A percentile compares a stretch with the other conserved stretches of the same genome.
These are phyloP conservation scores for Phytophthora sojae DNA, from an alignment of 352 stramenopile genomes.

Conservation along the genomic window DNA sequence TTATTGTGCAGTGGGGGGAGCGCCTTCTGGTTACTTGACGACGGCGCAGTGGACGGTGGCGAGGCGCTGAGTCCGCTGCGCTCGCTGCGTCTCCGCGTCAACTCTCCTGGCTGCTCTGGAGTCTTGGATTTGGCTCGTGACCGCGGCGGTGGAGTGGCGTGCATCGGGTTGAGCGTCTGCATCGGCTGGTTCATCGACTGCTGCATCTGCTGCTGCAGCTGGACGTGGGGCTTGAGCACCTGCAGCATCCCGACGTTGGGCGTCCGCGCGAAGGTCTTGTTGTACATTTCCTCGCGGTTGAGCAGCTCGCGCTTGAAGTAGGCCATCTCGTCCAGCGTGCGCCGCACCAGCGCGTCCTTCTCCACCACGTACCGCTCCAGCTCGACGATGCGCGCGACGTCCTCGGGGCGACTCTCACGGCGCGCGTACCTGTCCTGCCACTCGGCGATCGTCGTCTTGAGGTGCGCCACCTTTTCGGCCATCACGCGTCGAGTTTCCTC, in stretches of 20 bases:
- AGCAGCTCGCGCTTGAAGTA: slow-evolving; percentile 94
- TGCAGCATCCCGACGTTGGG: slow-evolving; percentile 92
- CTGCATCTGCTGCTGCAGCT: slow-evolving; percentile 56
- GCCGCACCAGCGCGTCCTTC: slow-evolving; percentile 73
- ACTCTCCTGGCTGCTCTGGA: slow-evolving; percentile 27
- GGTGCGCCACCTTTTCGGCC: slow-evolving; percentile 53
- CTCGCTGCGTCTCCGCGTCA: slow-evolving; percentile 62
- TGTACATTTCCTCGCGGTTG: slow-evolving; percentile 95
- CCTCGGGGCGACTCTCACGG: slow-evolving; percentile 77
- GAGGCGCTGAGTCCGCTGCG: slow-evolving; percentile 31
- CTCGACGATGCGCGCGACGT: slow-evolving; percentile 80
- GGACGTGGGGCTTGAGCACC: slow-evolving; percentile 84
- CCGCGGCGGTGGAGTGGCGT: slow-evolving; percentile 30
- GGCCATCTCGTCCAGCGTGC: slow-evolving; percentile 90
- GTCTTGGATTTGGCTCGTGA: slow-evolving; percentile 54
- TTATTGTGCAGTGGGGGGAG: slow-evolving; percentile 66
- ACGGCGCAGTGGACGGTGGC: slow-evolving; percentile 6
- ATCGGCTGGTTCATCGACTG: background rate
- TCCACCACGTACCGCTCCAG: slow-evolving; percentile 71
- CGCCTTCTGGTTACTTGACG: slow-evolving; percentile 42
- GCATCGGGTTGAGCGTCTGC: slow-evolving; percentile 21
- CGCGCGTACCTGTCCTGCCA: slow-evolving; percentile 69
- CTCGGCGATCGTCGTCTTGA: slow-evolving; percentile 52
- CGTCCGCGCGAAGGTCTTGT: slow-evolving; percentile 89
- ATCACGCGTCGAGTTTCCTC: slow-evolving; percentile 65